phyloP scores from a whole-genome alignment of 257 asterid genomes.

The Capsicum chinense region DNA sequence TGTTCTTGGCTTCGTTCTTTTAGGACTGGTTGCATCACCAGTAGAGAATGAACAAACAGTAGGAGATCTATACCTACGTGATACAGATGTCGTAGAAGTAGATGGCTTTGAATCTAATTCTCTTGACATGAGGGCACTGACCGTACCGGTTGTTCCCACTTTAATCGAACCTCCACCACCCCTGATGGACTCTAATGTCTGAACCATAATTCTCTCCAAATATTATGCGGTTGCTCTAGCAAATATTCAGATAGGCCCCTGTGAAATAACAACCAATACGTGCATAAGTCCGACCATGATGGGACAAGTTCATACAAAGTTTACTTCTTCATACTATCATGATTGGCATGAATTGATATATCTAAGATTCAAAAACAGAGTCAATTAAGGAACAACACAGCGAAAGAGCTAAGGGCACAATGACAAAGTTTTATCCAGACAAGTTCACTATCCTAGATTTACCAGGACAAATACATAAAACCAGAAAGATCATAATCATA shows the following conservation, averaged over 20 bases:
- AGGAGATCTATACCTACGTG: constrained; percentile 28
- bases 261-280: neutral
- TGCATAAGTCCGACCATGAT: neutral
- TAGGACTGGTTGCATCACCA: constrained; percentile 41
- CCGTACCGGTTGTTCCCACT: constrained; percentile 81
- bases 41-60: constrained; percentile 35
- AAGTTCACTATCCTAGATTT: neutral
- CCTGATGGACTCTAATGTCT: constrained; percentile 60
- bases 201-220: constrained; percentile 52
- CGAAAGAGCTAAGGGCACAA: neutral
- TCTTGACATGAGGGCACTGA: constrained; percentile 77
- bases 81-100: constrained; percentile 39
- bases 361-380: neutral
- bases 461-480: neutral
- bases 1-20: constrained; percentile 42
- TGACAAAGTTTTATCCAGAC: neutral
- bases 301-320: neutral
- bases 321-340: neutral
- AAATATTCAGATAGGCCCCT: constrained; percentile 9
- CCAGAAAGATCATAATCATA: neutral
- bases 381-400: neutral
- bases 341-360: neutral
- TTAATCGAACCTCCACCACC: constrained; percentile 86
- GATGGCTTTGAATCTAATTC: constrained; percentile 63
- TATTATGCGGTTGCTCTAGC: neutral